Evolutionary conservation across 495 filamentous ascomycete species (phyloP), one percentile per base, ranked within the genome.

Genomic region (Penicillium salamii): DNA sequence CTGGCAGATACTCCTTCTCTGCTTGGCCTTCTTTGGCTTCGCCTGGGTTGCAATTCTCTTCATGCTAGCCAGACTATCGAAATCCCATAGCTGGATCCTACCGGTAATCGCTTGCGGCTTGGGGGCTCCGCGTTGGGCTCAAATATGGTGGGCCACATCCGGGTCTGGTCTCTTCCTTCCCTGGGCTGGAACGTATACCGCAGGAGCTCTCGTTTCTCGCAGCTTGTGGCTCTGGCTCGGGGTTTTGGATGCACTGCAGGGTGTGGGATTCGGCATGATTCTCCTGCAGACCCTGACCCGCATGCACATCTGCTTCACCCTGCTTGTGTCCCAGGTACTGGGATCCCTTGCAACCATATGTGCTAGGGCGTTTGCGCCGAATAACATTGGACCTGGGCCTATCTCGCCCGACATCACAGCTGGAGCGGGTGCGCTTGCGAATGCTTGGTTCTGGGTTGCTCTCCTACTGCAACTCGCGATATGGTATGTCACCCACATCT

Each of bases 381-480:
- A 78, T 48, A 75, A 65, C 4, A 69, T 77, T 26, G 75, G 75
- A 0, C 75, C 76, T 2, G 71, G 72, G n/a, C 69, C 71, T 31
- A 71, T 77, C 12, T 75, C 70, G 1, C 73, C 73, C 1, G 72
- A 77, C 63, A 67, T 76, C 11, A 70, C 70, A 13, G 67, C 59
- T 20, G 72, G 70, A 4, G 54, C 58, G 7, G 54, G 70, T 13
- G 78, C 82, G 3, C 47, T 87, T 20, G 73, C 65, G 2, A 78
- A 80, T 46, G 71, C 77, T 19, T 81, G 74, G 68, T 90, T 89
- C 59, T 90, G 85, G 84, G 65, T 87, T 52, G 80, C 77, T 20
- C 53, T 89, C 6, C 36, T 77, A 3, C 71, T 79, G 42, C 87
- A 90, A 61, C 53, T 84, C 40, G 62, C 78, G 18, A 81, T 89